These are phyloP conservation scores for Hypoxylon sp. DNA, from an alignment of 2,329 filamentous ascomycete genomes.

Conservation along the genomic window DNA sequence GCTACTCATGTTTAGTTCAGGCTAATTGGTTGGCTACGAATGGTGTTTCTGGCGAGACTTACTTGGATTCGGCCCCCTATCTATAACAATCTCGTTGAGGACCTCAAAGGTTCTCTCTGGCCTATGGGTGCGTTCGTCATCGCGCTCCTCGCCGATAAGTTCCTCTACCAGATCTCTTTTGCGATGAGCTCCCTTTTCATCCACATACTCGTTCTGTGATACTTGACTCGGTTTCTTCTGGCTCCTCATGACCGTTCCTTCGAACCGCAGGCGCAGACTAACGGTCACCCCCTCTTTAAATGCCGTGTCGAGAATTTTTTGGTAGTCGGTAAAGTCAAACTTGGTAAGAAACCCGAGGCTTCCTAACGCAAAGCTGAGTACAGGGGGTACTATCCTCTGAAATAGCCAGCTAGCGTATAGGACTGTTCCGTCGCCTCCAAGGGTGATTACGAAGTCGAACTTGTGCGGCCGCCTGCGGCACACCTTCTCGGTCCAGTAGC, in stretches of 20 bases:
- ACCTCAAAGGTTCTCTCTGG: conserved; percentile 91
- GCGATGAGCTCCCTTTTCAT: conserved; percentile 58
- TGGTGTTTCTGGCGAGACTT: conserved; percentile 57
- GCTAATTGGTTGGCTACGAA: neutral
- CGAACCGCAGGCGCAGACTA: conserved; percentile 88
- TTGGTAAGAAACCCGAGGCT: conserved; percentile 96
- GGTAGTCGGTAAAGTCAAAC: conserved; percentile 88
- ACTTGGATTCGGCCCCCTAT: conserved; percentile 94
- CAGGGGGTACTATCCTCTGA: conserved; percentile 92
- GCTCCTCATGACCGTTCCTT: conserved; percentile 92
- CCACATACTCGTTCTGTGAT: conserved; percentile 43
- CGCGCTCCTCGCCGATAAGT: conserved; percentile 86
- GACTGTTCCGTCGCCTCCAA: conserved; percentile 97
- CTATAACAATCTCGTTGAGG: conserved; percentile 96
- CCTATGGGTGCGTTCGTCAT: conserved; percentile 86
- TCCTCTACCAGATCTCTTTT: conserved; percentile 86
- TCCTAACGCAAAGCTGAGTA: conserved; percentile 90
- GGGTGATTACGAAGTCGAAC: conserved; percentile 93
- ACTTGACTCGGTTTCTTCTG: conserved; percentile 62
- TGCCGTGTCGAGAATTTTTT: conserved; percentile 76
- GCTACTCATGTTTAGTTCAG: conserved; percentile 64
- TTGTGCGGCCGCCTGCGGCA: conserved; percentile 84
- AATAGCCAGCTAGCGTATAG: conserved; percentile 97
- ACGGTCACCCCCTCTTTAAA: conserved; percentile 90
- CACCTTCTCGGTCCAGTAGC: conserved; percentile 87